These are phyloP conservation scores for Tephrocybe sp. DNA, from an alignment of 768 basidiomycete genomes.

Conservation along the genomic window DNA sequence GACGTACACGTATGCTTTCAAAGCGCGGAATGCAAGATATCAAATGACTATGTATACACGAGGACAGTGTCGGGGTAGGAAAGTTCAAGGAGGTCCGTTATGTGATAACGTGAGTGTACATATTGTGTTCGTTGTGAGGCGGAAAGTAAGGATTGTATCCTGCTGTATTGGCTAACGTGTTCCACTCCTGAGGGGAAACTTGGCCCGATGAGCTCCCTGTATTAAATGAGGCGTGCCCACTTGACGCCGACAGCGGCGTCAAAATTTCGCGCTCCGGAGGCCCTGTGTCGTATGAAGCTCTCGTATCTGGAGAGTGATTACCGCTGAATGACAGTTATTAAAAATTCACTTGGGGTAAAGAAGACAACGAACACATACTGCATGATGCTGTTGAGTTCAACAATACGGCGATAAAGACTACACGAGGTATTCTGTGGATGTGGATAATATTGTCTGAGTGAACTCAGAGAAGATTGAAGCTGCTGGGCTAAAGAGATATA, in stretches of 20 bases:
- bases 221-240: slow-evolving; percentile 47
- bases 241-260: slow-evolving; percentile 52
- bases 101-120: slow-evolving; percentile 59
- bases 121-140: slow-evolving; percentile 48
- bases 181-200: slow-evolving; percentile 65
- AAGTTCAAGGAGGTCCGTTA: slow-evolving; percentile 29
- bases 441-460: slow-evolving; percentile 62
- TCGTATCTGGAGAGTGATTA: slow-evolving; percentile 48
- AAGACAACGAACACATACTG: slow-evolving; percentile 50
- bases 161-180: slow-evolving; percentile 43
- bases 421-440: slow-evolving; percentile 57
- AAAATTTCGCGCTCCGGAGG: slow-evolving; percentile 66
- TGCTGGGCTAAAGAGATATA: slow-evolving; percentile 65
- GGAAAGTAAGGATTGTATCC: slow-evolving; percentile 75
- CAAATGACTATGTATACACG: slow-evolving; percentile 13
- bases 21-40: slow-evolving; percentile 15
- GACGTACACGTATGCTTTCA: slow-evolving; percentile 11
- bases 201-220: slow-evolving; percentile 38
- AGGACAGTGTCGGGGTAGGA: too few species aligned
- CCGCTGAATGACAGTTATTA: slow-evolving; percentile 34
- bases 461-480: slow-evolving; percentile 53
- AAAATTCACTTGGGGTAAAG: neutral
- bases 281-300: slow-evolving; percentile 53
- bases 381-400: slow-evolving; percentile 61
- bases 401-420: slow-evolving; percentile 54